A percentile compares a stretch with the other conserved stretches of the same genome.
These are phyloP conservation scores for Hortaea sp. DNA, from an alignment of 2,329 filamentous ascomycete genomes.

Conservation along the genomic window DNA sequence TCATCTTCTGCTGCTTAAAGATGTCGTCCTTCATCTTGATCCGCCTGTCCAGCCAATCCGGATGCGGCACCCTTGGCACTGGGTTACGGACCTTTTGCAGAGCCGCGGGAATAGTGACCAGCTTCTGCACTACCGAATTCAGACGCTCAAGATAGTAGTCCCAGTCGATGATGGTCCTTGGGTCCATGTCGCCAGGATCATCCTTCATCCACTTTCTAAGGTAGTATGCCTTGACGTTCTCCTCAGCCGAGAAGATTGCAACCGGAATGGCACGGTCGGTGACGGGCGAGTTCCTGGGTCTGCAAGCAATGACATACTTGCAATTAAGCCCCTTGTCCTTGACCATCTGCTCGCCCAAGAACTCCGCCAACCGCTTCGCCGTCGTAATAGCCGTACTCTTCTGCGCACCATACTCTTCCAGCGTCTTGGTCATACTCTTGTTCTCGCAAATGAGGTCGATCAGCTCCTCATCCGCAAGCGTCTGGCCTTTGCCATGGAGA, in stretches of 20 bases:
- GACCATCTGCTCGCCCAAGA: conserved; percentile 95
- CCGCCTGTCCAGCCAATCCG: conserved; percentile 88
- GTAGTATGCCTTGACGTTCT: conserved; percentile 77
- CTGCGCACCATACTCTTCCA: conserved; percentile 90
- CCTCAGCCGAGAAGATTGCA: conserved; percentile 92
- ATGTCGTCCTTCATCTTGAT: conserved; percentile 95
- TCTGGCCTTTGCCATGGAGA: conserved; percentile 75
- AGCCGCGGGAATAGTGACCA: conserved; percentile 96
- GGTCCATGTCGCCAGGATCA: conserved; percentile 83
- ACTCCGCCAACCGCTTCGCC: conserved; percentile 86
- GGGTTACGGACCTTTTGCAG: conserved; percentile 92
- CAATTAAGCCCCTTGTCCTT: conserved; percentile 99
- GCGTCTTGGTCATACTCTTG: conserved; percentile 91
- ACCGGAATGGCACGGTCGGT: conserved; percentile 92
- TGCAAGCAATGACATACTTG: conserved; percentile 95
- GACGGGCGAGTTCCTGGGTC: conserved; percentile 78
- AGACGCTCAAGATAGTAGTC: conserved; percentile 93
- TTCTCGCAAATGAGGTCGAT: conserved; percentile 99
- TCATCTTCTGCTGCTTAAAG: conserved; percentile 98
- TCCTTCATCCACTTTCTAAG: conserved; percentile 93
- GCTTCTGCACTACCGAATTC: conserved; percentile 94
- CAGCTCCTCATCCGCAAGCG: conserved; percentile 87
- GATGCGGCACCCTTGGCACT: conserved; percentile 84
- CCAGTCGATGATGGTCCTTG: conserved; percentile 86
- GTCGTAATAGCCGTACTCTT: conserved; percentile 99